A percentile compares a stretch with the other conserved stretches of the same genome.
phyloP scores from a whole-genome alignment of 148 eudicot species.

The Camellia sinensis region DNA sequence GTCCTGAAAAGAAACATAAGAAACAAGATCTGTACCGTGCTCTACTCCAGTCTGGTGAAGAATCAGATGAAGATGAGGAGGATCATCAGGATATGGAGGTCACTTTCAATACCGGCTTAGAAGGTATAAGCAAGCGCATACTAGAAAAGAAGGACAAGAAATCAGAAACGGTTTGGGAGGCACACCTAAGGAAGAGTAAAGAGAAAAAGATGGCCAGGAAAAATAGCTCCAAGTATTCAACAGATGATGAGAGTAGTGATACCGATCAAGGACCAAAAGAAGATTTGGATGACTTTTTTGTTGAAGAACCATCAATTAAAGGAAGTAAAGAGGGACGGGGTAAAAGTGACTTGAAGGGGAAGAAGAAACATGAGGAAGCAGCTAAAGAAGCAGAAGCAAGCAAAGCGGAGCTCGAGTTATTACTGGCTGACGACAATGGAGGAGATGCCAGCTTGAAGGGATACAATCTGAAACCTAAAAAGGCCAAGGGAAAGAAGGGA shows the following conservation, averaged over 20 bases:
- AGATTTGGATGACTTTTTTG: slow-evolving; percentile 74
- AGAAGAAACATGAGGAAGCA: slow-evolving; percentile 22
- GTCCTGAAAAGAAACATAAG: slow-evolving; percentile 35
- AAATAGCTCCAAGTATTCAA: slow-evolving; percentile 54
- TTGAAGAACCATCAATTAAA: slow-evolving; percentile 43
- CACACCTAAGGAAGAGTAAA: slow-evolving; percentile 63
- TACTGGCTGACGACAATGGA: slow-evolving; percentile 74
- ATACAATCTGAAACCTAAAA: slow-evolving; percentile 68
- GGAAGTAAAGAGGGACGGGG: slow-evolving; percentile 29
- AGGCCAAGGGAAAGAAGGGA: slow-evolving; percentile 64
- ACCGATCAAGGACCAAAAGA: slow-evolving; percentile 42
- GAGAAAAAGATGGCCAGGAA: slow-evolving; percentile 76
- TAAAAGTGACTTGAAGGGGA: slow-evolving; percentile 31
- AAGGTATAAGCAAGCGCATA: slow-evolving; percentile 80
- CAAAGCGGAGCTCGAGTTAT: slow-evolving; percentile 80
- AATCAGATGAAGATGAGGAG: slow-evolving; percentile 55
- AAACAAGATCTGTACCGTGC: slow-evolving; percentile 65
- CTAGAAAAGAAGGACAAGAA: slow-evolving; percentile 78
- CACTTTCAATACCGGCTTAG: slow-evolving; percentile 87
- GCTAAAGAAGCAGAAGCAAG: slow-evolving; percentile 57
- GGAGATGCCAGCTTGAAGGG: slow-evolving; percentile 58
- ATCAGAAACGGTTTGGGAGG: slow-evolving; percentile 87
- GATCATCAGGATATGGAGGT: slow-evolving; percentile 93
- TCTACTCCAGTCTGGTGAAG: slow-evolving; percentile 65
- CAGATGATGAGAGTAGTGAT: slow-evolving; percentile 74